phyloP scores from a whole-genome alignment of 331 rosid species.

The Acacia concinna region DNA sequence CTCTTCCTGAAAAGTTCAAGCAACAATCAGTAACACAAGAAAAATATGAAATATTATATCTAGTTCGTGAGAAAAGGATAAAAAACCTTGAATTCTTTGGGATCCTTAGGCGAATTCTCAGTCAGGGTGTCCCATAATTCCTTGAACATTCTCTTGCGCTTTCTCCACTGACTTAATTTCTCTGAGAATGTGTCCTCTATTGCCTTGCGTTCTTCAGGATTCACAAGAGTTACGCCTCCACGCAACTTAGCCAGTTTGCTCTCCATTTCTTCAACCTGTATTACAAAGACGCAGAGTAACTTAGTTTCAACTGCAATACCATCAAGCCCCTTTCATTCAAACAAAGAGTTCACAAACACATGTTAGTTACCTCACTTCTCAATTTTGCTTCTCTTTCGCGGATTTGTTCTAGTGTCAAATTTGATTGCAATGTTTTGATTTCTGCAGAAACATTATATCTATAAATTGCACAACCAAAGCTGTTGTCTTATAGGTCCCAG shows the following conservation, averaged over 20 bases:
- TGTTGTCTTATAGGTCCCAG: slow-evolving; percentile 1
- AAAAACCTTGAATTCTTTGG: slow-evolving; percentile 77
- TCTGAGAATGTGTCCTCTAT: slow-evolving; percentile 52
- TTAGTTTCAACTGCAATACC: slow-evolving; percentile 10
- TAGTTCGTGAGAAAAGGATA: slow-evolving; percentile 8
- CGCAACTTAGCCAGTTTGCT: slow-evolving; percentile 61
- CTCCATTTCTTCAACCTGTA: slow-evolving; percentile 76
- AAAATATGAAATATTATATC: neutral
- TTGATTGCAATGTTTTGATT: slow-evolving; percentile 66
- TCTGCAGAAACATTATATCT: slow-evolving; percentile 48
- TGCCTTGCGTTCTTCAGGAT: slow-evolving; percentile 81
- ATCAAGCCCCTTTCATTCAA: slow-evolving; percentile 12
- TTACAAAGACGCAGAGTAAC: slow-evolving; percentile 25
- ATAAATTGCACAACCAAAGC: slow-evolving; percentile 18
- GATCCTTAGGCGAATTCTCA: slow-evolving; percentile 85
- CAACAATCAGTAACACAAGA: slow-evolving; percentile 10
- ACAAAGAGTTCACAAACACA: slow-evolving; percentile 11
- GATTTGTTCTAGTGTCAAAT: slow-evolving; percentile 82
- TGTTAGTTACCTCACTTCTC: slow-evolving; percentile 60
- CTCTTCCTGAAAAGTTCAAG: slow-evolving; percentile 66
- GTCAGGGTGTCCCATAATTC: slow-evolving; percentile 92
- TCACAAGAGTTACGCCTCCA: slow-evolving; percentile 84
- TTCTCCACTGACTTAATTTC: slow-evolving; percentile 80
- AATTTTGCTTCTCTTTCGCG: slow-evolving; percentile 59
- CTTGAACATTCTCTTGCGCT: slow-evolving; percentile 86